These are phyloP conservation scores for Pythium utonaiense DNA, from an alignment of 352 stramenopile species.

Conservation along the genomic window DNA sequence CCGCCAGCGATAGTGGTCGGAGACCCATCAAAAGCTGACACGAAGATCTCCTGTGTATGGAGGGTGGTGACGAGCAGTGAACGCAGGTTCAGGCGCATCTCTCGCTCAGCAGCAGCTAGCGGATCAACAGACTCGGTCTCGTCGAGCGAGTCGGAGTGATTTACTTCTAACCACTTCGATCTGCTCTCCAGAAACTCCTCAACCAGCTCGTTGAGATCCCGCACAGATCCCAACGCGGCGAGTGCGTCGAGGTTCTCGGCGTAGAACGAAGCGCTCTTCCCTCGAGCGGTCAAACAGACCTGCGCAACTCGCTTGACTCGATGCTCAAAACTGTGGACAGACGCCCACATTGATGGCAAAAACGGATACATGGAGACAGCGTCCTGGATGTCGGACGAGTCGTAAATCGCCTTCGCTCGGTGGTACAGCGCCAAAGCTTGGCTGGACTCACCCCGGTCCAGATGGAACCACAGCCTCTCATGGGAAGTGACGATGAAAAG, in stretches of 20 bases:
- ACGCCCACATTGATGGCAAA: slow-evolving; percentile 59
- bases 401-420: slow-evolving; percentile 31
- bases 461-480: slow-evolving; percentile 64
- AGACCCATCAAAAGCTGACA: neutral
- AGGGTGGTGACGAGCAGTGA: slow-evolving; percentile 49
- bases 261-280: slow-evolving; percentile 57
- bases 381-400: slow-evolving; percentile 14
- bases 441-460: slow-evolving; percentile 62
- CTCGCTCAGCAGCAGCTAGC: slow-evolving; percentile 25
- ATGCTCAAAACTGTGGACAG: slow-evolving; percentile 64
- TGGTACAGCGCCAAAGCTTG: slow-evolving; percentile 49
- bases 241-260: slow-evolving; percentile 58
- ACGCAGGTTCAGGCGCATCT: slow-evolving; percentile 56
- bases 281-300: slow-evolving; percentile 48
- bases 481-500: slow-evolving; percentile 50
- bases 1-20: neutral
- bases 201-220: slow-evolving; percentile 35
- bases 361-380: slow-evolving; percentile 48
- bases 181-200: slow-evolving; percentile 46
- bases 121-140: slow-evolving; percentile 3
- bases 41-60: slow-evolving; percentile 61
- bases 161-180: slow-evolving; percentile 45
- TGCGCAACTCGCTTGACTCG: slow-evolving; percentile 45
- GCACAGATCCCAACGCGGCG: slow-evolving; percentile 29
- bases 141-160: slow-evolving; percentile 5